Conservation (phyloP, 108 stramenopile genomes). For the Schizochytrium sp. region DNA sequence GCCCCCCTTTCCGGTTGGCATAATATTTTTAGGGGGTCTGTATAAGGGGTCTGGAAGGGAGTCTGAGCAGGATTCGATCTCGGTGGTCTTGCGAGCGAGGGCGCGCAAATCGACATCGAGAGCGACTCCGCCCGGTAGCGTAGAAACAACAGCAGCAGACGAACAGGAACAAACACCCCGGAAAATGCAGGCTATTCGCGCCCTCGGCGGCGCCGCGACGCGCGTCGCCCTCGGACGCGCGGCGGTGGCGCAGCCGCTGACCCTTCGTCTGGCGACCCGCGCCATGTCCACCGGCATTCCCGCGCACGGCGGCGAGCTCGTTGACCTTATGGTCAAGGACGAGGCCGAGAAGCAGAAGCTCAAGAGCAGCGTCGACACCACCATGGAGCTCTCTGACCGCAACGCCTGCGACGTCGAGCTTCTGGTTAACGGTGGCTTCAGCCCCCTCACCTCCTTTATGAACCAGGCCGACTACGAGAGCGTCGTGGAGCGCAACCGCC, state of each 20-base stretch:
- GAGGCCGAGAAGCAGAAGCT: conserved; percentile 77
- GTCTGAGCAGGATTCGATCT: no score
- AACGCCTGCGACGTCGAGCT: conserved; percentile 97
- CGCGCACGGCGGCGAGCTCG: conserved; percentile 85
- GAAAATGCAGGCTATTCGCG: not conserved
- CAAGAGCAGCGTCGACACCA: conserved; percentile 40
- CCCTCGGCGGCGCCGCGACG: not conserved
- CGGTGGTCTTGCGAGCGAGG: no score
- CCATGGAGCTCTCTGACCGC: conserved; percentile 74
- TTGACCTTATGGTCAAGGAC: conserved; percentile 80
- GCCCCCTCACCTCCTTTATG: conserved; percentile 95
- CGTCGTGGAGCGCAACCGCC: conserved; percentile 82
- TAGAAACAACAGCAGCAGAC: not conserved
- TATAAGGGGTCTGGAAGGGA: no score
- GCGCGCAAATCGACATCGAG: no score
- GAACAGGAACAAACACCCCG: not conserved
- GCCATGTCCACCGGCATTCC: conserved; percentile 12
- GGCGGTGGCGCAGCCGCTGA: not conserved
- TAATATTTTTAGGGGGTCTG: no score
- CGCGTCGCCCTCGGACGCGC: not conserved
- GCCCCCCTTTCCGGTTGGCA: no score
- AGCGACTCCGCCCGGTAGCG: not conserved
- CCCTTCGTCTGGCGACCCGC: not conserved
- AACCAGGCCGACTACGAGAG: conserved; percentile 73
- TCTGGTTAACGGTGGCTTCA: conserved; percentile 94